phyloP scores from a whole-genome alignment of 2,329 filamentous ascomycete species.

The Cladophialophora bantiana region DNA sequence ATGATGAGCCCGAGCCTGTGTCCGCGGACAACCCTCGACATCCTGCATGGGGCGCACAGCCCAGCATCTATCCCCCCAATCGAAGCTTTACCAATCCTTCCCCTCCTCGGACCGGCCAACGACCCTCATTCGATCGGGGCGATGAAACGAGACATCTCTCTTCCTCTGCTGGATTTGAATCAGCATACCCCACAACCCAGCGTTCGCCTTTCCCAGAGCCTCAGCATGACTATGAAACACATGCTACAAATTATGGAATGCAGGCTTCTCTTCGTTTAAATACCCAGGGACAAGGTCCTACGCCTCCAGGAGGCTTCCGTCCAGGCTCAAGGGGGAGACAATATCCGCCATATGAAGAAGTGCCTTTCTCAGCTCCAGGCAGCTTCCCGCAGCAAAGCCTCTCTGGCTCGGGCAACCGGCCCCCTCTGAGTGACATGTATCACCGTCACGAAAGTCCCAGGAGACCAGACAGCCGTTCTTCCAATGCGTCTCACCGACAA shows the following conservation, averaged over 20 bases:
- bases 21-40: slow-evolving; percentile 38
- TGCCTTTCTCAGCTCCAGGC: slow-evolving; percentile 30
- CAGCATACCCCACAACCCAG: slow-evolving; percentile 36
- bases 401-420: slow-evolving; percentile 33
- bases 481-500: slow-evolving; percentile 42
- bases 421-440: slow-evolving; percentile 38
- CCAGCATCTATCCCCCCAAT: slow-evolving; percentile 23
- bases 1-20: slow-evolving; percentile 53
- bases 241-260: slow-evolving; percentile 22
- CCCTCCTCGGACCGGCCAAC: slow-evolving; percentile 34
- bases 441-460: slow-evolving; percentile 34
- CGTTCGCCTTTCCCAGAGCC: slow-evolving; percentile 36
- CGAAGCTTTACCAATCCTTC: slow-evolving; percentile 52
- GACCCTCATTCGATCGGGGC: slow-evolving; percentile 39
- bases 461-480: slow-evolving; percentile 39
- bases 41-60: slow-evolving; percentile 29
- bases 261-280: slow-evolving; percentile 34
- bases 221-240: slow-evolving; percentile 30
- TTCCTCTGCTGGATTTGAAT: slow-evolving; percentile 34
- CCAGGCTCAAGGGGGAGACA: slow-evolving; percentile 39
- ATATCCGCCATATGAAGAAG: slow-evolving; percentile 28
- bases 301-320: slow-evolving; percentile 37
- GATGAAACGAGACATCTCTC: slow-evolving; percentile 40
- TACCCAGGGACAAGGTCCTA: slow-evolving; percentile 31
- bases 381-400: slow-evolving; percentile 28